Evolutionary conservation across 225 moss, liverwort and hornwort species (phyloP).

Genomic region (Physcomitrellopsis africana): DNA sequence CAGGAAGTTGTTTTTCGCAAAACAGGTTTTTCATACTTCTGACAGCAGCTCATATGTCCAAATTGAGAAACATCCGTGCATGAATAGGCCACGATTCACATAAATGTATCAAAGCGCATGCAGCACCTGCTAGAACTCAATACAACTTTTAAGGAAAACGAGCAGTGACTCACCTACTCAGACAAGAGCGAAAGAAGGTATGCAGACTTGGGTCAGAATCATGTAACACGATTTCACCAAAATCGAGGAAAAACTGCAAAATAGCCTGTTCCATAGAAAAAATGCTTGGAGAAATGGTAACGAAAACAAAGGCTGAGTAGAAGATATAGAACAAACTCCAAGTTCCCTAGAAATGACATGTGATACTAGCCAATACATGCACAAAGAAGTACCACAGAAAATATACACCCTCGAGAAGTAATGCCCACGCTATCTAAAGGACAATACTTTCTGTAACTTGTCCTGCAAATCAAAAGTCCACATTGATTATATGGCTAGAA

Average conservation of each 20-base stretch:
- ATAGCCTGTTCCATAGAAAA: conserved; percentile 57
- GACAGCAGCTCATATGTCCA: neutral
- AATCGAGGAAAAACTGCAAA: conserved; percentile 87
- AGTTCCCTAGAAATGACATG: neutral
- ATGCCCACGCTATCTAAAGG: neutral
- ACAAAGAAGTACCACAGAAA: neutral
- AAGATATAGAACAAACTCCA: neutral
- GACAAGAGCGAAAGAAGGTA: conserved; percentile 77
- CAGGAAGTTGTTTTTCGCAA: neutral
- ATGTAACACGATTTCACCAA: conserved; percentile 81
- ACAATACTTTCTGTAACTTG: neutral
- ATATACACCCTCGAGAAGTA: neutral
- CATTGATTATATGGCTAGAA: neutral
- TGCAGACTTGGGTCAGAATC: conserved; percentile 82
- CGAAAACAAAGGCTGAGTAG: neutral
- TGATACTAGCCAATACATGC: neutral
- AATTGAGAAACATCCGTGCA: neutral
- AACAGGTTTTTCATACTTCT: neutral
- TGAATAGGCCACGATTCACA: neutral
- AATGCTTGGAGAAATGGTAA: neutral
- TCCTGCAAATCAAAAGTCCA: neutral
- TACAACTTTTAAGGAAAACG: neutral
- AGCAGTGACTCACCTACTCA: conserved; percentile 63
- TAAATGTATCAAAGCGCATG: neutral
- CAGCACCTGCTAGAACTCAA: neutral